Evolutionary conservation across 257 asterid species (phyloP).

Genomic region (Jaltomata sinuosa): DNA sequence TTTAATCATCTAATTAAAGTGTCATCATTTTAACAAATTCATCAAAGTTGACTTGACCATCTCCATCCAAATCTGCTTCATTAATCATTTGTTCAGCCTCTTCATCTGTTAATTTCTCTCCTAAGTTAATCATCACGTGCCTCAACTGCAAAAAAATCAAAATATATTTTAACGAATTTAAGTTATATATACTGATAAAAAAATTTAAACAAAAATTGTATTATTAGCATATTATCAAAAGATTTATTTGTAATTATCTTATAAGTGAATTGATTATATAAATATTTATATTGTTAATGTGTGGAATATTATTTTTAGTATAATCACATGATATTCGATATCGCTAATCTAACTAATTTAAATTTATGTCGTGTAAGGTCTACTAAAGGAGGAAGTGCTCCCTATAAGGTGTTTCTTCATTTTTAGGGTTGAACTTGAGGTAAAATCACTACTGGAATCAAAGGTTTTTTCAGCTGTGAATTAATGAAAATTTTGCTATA

Average conservation of each 20-base stretch:
- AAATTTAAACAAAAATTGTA: background rate
- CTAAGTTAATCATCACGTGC: conserved; percentile 38
- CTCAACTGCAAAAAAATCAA: conserved; percentile 15
- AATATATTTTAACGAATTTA: background rate
- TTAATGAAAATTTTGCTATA: no score
- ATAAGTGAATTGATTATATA: background rate
- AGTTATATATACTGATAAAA: background rate
- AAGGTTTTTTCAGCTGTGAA: no score
- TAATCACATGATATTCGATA: background rate
- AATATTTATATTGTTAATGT: background rate
- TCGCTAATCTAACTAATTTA: background rate
- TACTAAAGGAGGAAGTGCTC: background rate
- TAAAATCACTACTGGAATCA: no score
- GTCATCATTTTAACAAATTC: conserved; percentile 38
- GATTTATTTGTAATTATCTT: background rate
- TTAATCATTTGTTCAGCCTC: conserved; percentile 37
- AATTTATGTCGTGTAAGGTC: background rate
- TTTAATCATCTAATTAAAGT: conserved; percentile 3
- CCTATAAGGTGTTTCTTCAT: background rate
- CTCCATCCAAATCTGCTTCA: conserved; percentile 42
- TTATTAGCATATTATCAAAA: background rate
- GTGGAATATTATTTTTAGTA: background rate
- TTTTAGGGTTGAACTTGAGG: background rate
- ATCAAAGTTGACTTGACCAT: conserved; percentile 42
- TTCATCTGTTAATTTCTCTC: conserved; percentile 33